These are phyloP conservation scores for Curvularia spicifera DNA, from an alignment of 2,329 filamentous ascomycete species.

Conservation along the genomic window DNA sequence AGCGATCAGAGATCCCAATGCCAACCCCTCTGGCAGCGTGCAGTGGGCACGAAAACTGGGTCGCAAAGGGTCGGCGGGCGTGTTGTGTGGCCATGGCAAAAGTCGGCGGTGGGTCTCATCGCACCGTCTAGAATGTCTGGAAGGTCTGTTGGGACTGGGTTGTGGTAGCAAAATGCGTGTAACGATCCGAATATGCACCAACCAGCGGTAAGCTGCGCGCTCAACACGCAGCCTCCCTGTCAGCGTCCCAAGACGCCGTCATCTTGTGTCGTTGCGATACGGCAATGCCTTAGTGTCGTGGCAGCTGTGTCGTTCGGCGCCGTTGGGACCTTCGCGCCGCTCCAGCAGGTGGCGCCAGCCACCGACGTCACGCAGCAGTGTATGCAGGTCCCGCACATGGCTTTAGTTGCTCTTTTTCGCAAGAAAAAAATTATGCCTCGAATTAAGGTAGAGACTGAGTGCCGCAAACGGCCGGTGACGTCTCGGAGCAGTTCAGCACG, in stretches of 20 bases:
- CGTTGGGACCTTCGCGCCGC: slow-evolving; percentile 7
- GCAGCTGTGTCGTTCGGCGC: slow-evolving; percentile 8
- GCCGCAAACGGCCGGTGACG: neutral
- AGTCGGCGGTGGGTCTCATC: slow-evolving; percentile 19
- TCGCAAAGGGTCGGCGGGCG: slow-evolving; percentile 14
- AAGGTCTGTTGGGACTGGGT: slow-evolving; percentile 26
- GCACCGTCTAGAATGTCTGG: slow-evolving; percentile 17
- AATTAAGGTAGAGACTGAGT: slow-evolving; percentile 2
- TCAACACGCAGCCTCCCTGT: neutral
- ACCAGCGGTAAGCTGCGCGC: slow-evolving; percentile 4
- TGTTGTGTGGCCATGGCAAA: slow-evolving; percentile 15
- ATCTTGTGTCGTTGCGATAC: slow-evolving; percentile 2
- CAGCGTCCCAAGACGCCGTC: slow-evolving; percentile 4
- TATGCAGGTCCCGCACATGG: slow-evolving; percentile 17
- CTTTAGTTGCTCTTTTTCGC: neutral
- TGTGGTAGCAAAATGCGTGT: slow-evolving; percentile 4
- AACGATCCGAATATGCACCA: slow-evolving; percentile 5
- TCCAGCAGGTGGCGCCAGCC: slow-evolving; percentile 4
- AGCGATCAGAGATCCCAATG: slow-evolving; percentile 27
- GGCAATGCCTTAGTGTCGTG: neutral
- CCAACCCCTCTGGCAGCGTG: slow-evolving; percentile 15
- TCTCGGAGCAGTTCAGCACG: neutral
- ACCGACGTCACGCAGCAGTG: slow-evolving; percentile 16
- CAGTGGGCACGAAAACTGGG: slow-evolving; percentile 29
- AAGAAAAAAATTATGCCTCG: slow-evolving; percentile 1